Evolutionary conservation across 2,329 filamentous ascomycete species (phyloP), one percentile per base, ranked within the genome.

Genomic region (Claviceps citrina): DNA sequence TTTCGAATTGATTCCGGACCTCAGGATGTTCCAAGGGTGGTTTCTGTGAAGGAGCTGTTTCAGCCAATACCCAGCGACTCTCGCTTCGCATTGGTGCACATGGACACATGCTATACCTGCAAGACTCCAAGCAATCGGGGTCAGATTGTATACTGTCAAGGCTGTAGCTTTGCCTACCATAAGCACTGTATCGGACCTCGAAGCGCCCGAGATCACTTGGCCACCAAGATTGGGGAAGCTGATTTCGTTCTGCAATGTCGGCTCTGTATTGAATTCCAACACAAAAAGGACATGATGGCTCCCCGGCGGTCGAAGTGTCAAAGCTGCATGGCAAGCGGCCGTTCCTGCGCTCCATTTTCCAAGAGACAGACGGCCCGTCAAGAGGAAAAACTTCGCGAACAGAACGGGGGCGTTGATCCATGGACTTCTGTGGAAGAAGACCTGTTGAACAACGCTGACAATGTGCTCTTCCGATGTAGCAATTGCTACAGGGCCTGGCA

Each of bases 201-300:
- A 37, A 73, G 71, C 38, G 65, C 58, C 10, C 73, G 91, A 44
- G 85, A 94, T n/a, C 91, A 96, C 56, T 64, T 91, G 27, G 84
- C 84, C 8, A 96, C 86, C 19, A 98, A 96, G 56, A 61, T 95
- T 39, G 78, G 68, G 2, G 66, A 80, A 1, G 76, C 80, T 2
- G 61, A 80, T 28, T 96, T 93, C 50, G 78, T 98, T 13, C 64
- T 98, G 30, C 91, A 98, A 55, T 98, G 91, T 61, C 80, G 78
- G 47, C 81, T 78, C 42, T 98, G 91, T 55, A 71, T 96, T 45
- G 79, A 79, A 3, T 54, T 70, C 16, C 70, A 77, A 34, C 64
- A 66, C 44, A 77, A 76, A 53, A 87, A 82, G 51, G 84, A 95
- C 47, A 46, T 52, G 0, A 68, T 65, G 15, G 77, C 79, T 1